Base-by-base conservation (phyloP, 2,329 filamentous ascomycete genomes). In the Apiospora aurea region DNA sequence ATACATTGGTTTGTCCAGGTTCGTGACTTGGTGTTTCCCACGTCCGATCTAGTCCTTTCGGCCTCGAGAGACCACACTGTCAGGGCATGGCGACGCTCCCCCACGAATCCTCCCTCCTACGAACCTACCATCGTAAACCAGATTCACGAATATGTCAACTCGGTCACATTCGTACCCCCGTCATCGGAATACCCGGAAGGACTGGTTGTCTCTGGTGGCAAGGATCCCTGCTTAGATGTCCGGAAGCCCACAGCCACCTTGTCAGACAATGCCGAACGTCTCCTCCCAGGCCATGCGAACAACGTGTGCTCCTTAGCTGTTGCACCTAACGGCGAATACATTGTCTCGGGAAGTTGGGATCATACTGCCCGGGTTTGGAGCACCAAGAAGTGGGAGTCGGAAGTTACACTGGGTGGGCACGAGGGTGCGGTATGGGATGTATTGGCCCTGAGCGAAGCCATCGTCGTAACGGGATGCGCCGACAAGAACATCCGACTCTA, bases 311-410 rank as follows among this genome's bases (percentile, higher is more conserved):
- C 95, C 11, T 84, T 99, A 64, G 94, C 97, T 78, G 91, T 94
- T 21, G 92, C 92, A 69, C 89, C 92, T 0, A 88, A 91, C 72
- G 92, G 92, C 1, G 89, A 85, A 66, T 94, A 91, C 80, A 87
- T 98, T 53, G 91, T 98, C 67, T 98, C 96, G 75, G 96, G 96
- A 44, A 94, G 95, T 77, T 99, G 96, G 96, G 96, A 99, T 82
- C 90, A 90, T 43, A 93, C 95, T 75, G 95, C 94, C 41, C 92
- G 94, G 71, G 85, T 98, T 70, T 99, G 96, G 96, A 88, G 87
- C 74, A 85, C 96, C n/a, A 89, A 90, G 53, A 95, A 92, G 75
- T 98, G 96, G 94, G 94, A 97, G 79, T 89, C 89, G 13, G 89
- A 93, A 75, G 83, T 91, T 44, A 85, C 92, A 67, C 86, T 99